These are phyloP conservation scores for Erodium trifolium DNA, from an alignment of 441 rosid genomes.

Conservation along the genomic window DNA sequence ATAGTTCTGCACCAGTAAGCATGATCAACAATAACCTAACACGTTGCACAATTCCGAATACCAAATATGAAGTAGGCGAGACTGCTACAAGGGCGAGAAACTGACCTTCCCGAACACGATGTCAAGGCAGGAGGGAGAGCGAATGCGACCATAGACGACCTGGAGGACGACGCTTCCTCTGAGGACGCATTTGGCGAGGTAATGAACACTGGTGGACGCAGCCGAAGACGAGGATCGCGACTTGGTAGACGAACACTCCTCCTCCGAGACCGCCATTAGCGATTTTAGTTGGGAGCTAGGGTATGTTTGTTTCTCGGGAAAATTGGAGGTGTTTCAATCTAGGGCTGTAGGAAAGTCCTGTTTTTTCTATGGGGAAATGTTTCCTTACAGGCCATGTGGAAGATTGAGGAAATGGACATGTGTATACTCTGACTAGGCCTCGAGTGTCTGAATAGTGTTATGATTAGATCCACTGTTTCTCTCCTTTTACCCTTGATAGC, in stretches of 20 bases:
- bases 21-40: neutral
- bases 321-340: slow-evolving; percentile 7
- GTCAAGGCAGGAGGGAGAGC: slow-evolving; percentile 57
- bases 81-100: neutral
- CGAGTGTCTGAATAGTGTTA: neutral
- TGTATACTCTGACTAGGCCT: neutral
- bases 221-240: slow-evolving; percentile 53
- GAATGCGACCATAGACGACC: slow-evolving; percentile 71
- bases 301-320: slow-evolving; percentile 20
- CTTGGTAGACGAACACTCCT: slow-evolving; percentile 74
- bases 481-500: neutral
- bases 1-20: neutral
- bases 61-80: neutral
- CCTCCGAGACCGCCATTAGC: slow-evolving; percentile 87
- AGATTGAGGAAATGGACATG: neutral
- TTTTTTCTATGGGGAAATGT: neutral
- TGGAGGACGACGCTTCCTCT: slow-evolving; percentile 77
- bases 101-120: slow-evolving; percentile 80
- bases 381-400: neutral
- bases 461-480: no score
- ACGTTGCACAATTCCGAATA: neutral
- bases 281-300: slow-evolving; percentile 20
- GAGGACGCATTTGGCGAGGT: slow-evolving; percentile 85
- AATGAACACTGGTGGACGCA: slow-evolving; percentile 39
- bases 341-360: slow-evolving; percentile 3